Base-by-base conservation (phyloP, 805 yeast genomes). In the Pichia pseudocactophila region DNA sequence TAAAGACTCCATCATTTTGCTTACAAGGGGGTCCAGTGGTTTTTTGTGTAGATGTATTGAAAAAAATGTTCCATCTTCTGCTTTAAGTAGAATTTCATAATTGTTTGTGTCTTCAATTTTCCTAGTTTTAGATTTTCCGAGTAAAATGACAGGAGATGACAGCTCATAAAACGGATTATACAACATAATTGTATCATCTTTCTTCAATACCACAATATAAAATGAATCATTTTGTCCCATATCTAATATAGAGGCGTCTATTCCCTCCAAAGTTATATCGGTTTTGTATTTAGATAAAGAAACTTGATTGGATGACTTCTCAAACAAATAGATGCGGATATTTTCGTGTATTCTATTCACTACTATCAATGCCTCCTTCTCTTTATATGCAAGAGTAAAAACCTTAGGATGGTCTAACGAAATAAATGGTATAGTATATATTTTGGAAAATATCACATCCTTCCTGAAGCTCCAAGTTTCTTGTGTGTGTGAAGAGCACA, bases 361-460 rank as follows among this genome's bases (percentile, higher is more conserved):
- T 7, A 84, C 58, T 0, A 78, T 73, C 1, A 85, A 54, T 0
- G 80, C 81, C 54, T 85, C 90, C 50, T 73, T 74, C 25, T 72
- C 75, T 18, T 69, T 70, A 47, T 64, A 74, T 4, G 55, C 51
- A n/a, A 74, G 45, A 8, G 66, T 66, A 38, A 61, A 56, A 1
- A 69, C 55, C 36, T 66, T 65, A 25, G 56, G 39, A 2, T 50
- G 38, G 10, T 56, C 46, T n/a, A 61, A 54, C 5, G 63, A 62
- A 16, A 58, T 55, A 11, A 61, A 40, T 56, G 63, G 32, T 67
- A 60, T 53, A 0, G 73, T 58, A 15, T 76, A 78, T 2, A 83
- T 59, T 52, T 72, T 74, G 0, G 88, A 76, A 46, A 85, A 62
- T n/a, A 81, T 78, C 52, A 81, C 70, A 56, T 86, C 95, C 50